A percentile compares a stretch with the other conserved stretches of the same genome.
Evolutionary conservation across 768 basidiomycete genomes (phyloP).

Genomic region (Panellus pusillus): DNA sequence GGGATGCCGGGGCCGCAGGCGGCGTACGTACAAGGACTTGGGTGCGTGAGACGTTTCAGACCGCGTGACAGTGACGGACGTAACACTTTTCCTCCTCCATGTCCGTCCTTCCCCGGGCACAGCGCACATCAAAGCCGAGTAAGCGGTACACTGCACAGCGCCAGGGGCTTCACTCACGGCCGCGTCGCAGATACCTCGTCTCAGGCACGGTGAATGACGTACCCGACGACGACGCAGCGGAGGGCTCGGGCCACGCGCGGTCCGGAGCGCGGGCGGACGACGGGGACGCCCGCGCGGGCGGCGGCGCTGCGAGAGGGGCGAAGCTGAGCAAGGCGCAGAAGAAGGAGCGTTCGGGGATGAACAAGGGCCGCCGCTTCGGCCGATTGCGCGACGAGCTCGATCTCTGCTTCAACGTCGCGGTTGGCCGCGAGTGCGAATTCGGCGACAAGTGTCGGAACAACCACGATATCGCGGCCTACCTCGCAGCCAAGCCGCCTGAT

Average conservation of each 20-base stretch:
- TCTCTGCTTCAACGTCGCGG: conserved; percentile 80
- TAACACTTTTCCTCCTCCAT: neutral
- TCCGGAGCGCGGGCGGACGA: conserved; percentile 26
- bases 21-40: too few relatives aligned
- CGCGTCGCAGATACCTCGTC: too few relatives aligned
- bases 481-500: conserved; percentile 74
- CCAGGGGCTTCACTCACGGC: too few relatives aligned
- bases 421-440: conserved; percentile 67
- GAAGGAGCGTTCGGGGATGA: conserved; percentile 76
- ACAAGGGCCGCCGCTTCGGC: conserved; percentile 79
- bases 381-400: conserved; percentile 79
- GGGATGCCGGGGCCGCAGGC: too few relatives aligned
- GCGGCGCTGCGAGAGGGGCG: conserved; percentile 29
- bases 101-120: too few relatives aligned
- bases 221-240: conserved; percentile 63
- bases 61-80: too few relatives aligned
- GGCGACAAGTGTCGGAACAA: conserved; percentile 74
- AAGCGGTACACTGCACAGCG: too few relatives aligned
- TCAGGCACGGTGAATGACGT: conserved; percentile 16
- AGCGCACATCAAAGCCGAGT: conserved; percentile 21
- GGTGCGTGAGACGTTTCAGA: too few relatives aligned
- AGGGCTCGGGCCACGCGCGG: conserved; percentile 42
- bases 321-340: conserved; percentile 61
- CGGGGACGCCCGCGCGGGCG: neutral
- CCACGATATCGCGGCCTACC: conserved; percentile 77